Conservation (phyloP, 768 basidiomycete species). For the Pisolithus sp. region DNA sequence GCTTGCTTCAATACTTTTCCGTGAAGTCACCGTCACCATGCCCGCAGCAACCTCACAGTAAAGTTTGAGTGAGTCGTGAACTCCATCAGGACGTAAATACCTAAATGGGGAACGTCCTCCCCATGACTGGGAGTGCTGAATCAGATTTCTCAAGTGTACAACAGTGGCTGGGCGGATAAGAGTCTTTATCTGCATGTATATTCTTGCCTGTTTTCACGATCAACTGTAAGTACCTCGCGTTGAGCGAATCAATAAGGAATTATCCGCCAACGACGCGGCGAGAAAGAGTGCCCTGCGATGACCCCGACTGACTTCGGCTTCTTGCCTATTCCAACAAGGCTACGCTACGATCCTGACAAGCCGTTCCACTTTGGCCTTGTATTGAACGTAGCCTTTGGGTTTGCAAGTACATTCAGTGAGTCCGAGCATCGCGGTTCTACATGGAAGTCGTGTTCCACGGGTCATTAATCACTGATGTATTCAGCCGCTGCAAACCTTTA, state of each 20-base stretch:
- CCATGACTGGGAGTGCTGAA: not conserved
- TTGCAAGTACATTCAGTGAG: conserved; percentile 46
- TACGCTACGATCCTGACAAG: conserved; percentile 45
- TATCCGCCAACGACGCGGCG: too few relatives aligned
- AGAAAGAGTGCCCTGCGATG: too few relatives aligned
- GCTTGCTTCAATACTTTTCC: too few relatives aligned
- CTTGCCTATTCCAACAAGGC: conserved; percentile 52
- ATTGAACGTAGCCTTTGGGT: conserved; percentile 55
- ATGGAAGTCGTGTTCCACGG: not conserved
- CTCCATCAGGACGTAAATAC: not conserved
- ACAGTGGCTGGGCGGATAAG: too few relatives aligned
- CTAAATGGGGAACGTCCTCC: not conserved
- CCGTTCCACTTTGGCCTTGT: conserved; percentile 48
- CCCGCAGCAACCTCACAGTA: too few relatives aligned
- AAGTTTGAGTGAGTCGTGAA: not conserved
- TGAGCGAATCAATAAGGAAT: too few relatives aligned
- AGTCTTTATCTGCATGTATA: not conserved
- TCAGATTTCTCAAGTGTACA: not conserved
- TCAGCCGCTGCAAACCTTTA: conserved; percentile 71
- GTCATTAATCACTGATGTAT: not conserved
- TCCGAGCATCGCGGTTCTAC: not conserved
- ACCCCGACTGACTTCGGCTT: conserved; percentile 49
- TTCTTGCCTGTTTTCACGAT: not conserved
- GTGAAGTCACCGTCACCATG: too few relatives aligned
- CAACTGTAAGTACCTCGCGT: not conserved